Base-by-base conservation (phyloP, 73 alveolate species). In the Blepharisma stoltei region DNA sequence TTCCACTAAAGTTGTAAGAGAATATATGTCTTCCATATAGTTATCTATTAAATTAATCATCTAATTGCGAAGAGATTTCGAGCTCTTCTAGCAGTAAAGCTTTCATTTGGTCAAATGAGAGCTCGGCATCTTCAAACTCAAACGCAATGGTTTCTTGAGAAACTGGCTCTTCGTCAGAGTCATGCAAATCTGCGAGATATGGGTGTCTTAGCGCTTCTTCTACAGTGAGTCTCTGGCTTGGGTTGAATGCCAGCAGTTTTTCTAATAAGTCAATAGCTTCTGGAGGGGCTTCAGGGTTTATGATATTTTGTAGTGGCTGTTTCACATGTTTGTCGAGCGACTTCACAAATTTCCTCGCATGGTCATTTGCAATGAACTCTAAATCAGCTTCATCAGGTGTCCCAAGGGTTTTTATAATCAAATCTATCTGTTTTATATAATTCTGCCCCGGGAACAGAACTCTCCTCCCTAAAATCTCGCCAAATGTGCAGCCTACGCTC, bases 401-500 rank as follows among this genome's bases (percentile, higher is more conserved):
- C 41, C 99, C 99, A 18, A 93, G 68, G 67, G 80, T 78, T 44
- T 91, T 91, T 38, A 94, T 87, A 18, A 95, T 95, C 71, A 93
- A 78, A 70, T 93, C 92, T 38, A 95, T 82, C 83, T 95, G 93
- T 25, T 88, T 86, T 11, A 69, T 46, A 46, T 69, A 81, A 78
- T 90, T 86, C 60, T 76, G 79, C 65, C 98, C 99, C 37, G 98
- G 98, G 27, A 95, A 86, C 43, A 95, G 78, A 20, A 89, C 92
- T 67, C 83, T 90, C 82, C 95, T 85, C 47, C 89, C 79, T 67
- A 94, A 66, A 55, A 94, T 76, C 78, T 94, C 99, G 21, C 97
- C 99, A 67, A 94, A 89, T 18, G 92, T 88, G 80, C 99, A 94
- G 11, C 98, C 99, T 4, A 90, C 97, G 6, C 96, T 84, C 99